phyloP scores from a whole-genome alignment of 495 filamentous ascomycete genomes.

The Daldinia childiae region DNA sequence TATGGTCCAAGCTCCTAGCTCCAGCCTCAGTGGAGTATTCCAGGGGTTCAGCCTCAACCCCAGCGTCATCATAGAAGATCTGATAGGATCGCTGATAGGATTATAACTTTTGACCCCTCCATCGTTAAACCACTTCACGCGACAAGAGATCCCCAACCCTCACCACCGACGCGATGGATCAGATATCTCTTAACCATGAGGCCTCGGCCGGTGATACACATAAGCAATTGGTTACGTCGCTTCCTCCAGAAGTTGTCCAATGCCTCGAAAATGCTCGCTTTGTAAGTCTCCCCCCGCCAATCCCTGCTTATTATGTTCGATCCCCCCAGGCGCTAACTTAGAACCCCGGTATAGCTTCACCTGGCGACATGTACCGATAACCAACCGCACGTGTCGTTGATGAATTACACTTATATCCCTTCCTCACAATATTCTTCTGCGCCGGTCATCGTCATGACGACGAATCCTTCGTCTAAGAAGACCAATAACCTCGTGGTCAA shows the following conservation, averaged over 20 bases:
- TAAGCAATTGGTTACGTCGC: constrained; percentile 69
- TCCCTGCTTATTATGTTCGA: not conserved
- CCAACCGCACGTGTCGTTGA: constrained; percentile 91
- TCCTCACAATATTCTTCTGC: constrained; percentile 75
- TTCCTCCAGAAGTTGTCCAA: constrained; percentile 85
- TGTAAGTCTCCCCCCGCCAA: constrained; percentile 60
- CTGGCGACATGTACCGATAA: constrained; percentile 87
- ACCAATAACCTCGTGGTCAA: constrained; percentile 86
- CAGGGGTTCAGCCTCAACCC: constrained; percentile 1
- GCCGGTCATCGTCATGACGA: constrained; percentile 92
- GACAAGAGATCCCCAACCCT: constrained; percentile 1
- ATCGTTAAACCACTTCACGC: constrained; percentile 21
- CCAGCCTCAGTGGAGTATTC: constrained; percentile 25
- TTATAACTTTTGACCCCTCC: constrained; percentile 13
- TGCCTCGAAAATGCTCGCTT: constrained; percentile 96
- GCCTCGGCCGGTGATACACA: constrained; percentile 76
- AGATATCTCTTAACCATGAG: constrained; percentile 75
- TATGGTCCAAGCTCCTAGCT: constrained; percentile 26
- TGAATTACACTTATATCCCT: constrained; percentile 99
- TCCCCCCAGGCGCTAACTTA: constrained; percentile 21
- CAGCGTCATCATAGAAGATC: constrained; percentile 26
- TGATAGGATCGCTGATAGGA: constrained; percentile 24
- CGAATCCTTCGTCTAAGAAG: constrained; percentile 87
- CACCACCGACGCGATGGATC: constrained; percentile 48
- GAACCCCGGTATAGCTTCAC: constrained; percentile 72